Percentiles rank a stretch among this genome's conserved stretches.
Evolutionary conservation across 176 grass and related monocot species (phyloP).

Genomic region (Avena eriantha): DNA sequence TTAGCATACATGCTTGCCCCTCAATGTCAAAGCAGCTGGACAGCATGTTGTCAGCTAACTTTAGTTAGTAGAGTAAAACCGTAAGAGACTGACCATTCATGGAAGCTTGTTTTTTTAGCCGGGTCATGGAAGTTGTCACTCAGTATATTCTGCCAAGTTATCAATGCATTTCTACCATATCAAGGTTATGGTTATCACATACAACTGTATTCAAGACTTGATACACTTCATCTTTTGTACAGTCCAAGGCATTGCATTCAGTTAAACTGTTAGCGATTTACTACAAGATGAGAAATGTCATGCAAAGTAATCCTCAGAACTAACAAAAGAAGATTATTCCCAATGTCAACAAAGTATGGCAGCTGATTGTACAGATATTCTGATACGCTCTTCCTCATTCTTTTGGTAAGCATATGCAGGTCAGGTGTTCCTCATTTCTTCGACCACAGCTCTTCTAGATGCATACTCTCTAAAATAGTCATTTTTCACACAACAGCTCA

Average conservation of each 20-base stretch:
- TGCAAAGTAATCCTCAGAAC: not conserved
- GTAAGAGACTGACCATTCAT: not conserved
- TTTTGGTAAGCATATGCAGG: not conserved
- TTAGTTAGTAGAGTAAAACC: not conserved
- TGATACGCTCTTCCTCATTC: not conserved
- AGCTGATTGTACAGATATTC: not conserved
- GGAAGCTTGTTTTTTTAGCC: no score
- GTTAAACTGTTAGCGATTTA: not conserved
- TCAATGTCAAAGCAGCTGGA: not conserved
- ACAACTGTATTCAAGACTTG: not conserved
- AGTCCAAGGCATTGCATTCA: not conserved
- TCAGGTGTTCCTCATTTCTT: constrained; percentile 6
- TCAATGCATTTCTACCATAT: constrained; percentile 12
- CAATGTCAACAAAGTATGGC: not conserved
- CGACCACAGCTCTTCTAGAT: constrained; percentile 3
- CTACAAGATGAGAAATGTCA: not conserved
- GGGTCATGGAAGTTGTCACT: not conserved
- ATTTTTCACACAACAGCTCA: constrained; percentile 2
- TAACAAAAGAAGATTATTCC: not conserved
- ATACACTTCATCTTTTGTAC: not conserved
- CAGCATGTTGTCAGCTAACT: not conserved
- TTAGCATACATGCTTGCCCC: not conserved
- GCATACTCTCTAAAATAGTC: not conserved
- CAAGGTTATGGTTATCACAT: not conserved
- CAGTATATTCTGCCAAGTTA: not conserved